Conservation (phyloP, 768 basidiomycete genomes). For the Lactarius tabidus region DNA sequence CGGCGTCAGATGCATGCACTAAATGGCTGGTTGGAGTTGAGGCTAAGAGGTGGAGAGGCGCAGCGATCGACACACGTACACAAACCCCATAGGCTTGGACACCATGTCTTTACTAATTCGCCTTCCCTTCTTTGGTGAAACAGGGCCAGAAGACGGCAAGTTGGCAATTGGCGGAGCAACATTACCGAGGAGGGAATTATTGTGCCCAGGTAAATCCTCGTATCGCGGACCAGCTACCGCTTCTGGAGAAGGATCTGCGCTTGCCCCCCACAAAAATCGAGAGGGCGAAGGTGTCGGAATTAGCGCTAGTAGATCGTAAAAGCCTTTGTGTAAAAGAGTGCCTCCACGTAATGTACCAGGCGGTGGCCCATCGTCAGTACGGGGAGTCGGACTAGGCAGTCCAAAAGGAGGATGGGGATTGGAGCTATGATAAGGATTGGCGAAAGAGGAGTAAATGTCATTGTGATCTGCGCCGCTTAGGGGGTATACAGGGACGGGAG, state of each 20-base stretch:
- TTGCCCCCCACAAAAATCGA: constrained; percentile 54
- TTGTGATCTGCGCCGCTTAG: constrained; percentile 3
- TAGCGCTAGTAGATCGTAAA: constrained; percentile 79
- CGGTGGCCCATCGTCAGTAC: constrained; percentile 40
- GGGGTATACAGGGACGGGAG: constrained; percentile 13
- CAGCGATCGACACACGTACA: constrained; percentile 50
- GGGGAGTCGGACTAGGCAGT: constrained; percentile 26
- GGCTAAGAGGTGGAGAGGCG: constrained; percentile 22
- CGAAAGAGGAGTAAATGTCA: constrained; percentile 19
- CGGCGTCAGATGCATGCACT: constrained; percentile 87
- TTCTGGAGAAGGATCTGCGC: constrained; percentile 33
- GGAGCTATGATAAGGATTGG: constrained; percentile 29
- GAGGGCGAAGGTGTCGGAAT: constrained; percentile 65
- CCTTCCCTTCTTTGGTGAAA: constrained; percentile 47
- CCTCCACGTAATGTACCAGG: constrained; percentile 57
- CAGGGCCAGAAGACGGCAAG: constrained; percentile 31
- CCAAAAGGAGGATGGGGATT: constrained; percentile 37
- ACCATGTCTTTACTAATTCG: constrained; percentile 88
- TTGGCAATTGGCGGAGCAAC: constrained; percentile 30
- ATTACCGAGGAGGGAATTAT: constrained; percentile 28
- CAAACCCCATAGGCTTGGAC: constrained; percentile 74
- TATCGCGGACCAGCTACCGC: constrained; percentile 64
- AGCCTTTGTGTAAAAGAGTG: constrained; percentile 82
- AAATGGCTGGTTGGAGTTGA: constrained; percentile 58
- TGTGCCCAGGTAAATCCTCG: constrained; percentile 47